A percentile compares a stretch with the other conserved stretches of the same genome.
phyloP scores from a whole-genome alignment of 2,329 filamentous ascomycete species.

The Botryotinia calthae region DNA sequence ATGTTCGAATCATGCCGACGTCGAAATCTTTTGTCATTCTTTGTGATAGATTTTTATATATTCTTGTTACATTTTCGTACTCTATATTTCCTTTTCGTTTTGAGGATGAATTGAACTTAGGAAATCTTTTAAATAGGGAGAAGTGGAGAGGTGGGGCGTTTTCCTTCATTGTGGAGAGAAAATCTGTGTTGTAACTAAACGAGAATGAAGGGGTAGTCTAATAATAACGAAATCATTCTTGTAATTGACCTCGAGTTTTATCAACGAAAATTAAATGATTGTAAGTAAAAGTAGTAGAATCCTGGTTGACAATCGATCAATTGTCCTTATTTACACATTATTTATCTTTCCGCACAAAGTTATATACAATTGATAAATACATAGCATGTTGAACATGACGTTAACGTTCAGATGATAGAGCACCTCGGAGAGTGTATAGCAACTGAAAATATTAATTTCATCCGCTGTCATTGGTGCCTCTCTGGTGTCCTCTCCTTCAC shows the following conservation, averaged over 20 bases:
- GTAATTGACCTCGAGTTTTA: not conserved
- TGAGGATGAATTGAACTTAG: not conserved
- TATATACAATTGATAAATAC: not conserved
- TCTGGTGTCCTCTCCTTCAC: no score
- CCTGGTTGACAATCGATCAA: not conserved
- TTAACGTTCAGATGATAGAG: fast-evolving
- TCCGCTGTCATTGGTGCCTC: no score
- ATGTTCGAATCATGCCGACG: slow-evolving; percentile 16
- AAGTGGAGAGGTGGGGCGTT: not conserved
- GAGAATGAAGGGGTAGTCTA: not conserved
- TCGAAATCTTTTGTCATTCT: fast-evolving
- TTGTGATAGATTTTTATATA: fast-evolving
- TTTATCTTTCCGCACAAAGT: fast-evolving
- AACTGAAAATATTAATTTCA: no score
- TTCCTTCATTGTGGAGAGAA: not conserved
- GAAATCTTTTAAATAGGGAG: not conserved
- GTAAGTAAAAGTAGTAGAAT: not conserved
- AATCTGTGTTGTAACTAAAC: not conserved
- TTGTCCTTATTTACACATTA: not conserved
- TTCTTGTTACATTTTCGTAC: no score
- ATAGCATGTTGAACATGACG: not conserved
- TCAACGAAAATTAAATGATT: not conserved
- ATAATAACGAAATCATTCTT: not conserved
- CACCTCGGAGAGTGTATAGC: no score
- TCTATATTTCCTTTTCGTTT: not conserved